Conservation (phyloP, 2,329 filamentous ascomycete species). For the Bretziella fagacearum region DNA sequence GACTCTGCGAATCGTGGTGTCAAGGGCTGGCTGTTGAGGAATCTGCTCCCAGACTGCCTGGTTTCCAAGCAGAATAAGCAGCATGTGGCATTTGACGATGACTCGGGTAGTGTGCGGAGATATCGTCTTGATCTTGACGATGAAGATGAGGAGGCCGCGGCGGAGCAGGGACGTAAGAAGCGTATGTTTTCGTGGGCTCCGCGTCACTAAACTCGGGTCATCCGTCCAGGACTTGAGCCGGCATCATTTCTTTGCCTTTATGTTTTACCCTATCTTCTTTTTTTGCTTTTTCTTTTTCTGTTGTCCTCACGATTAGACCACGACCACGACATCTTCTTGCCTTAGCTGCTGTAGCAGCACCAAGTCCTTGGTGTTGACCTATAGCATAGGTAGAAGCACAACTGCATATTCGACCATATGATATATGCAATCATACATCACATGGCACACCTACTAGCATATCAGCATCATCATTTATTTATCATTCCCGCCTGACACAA, state of each 20-base stretch:
- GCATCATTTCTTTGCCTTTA: neutral
- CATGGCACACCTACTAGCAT: too few relatives aligned
- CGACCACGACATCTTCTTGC: too few relatives aligned
- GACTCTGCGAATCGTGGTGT: constrained; percentile 44
- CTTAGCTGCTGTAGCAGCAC: too few relatives aligned
- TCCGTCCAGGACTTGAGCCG: too few relatives aligned
- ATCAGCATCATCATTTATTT: too few relatives aligned
- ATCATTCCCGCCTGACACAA: too few relatives aligned
- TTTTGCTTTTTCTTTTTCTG: neutral
- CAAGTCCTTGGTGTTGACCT: too few relatives aligned
- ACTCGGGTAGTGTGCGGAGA: constrained; percentile 44
- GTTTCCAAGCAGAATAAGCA: constrained; percentile 31
- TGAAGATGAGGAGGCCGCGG: constrained; percentile 19
- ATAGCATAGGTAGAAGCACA: too few relatives aligned
- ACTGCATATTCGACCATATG: too few relatives aligned
- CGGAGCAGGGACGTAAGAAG: constrained; percentile 5
- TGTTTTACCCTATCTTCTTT: neutral
- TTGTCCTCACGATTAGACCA: too few relatives aligned
- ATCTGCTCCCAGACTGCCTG: constrained; percentile 44
- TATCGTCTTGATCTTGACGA: constrained; percentile 43
- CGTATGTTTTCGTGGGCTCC: constrained; percentile 7
- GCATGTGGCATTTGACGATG: constrained; percentile 41
- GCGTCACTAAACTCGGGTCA: constrained; percentile 4
- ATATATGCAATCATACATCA: too few relatives aligned
- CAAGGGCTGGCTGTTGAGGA: constrained; percentile 40